Conservation (phyloP, 1,284 basidiomycete species). For the Schizophyllum commune region DNA sequence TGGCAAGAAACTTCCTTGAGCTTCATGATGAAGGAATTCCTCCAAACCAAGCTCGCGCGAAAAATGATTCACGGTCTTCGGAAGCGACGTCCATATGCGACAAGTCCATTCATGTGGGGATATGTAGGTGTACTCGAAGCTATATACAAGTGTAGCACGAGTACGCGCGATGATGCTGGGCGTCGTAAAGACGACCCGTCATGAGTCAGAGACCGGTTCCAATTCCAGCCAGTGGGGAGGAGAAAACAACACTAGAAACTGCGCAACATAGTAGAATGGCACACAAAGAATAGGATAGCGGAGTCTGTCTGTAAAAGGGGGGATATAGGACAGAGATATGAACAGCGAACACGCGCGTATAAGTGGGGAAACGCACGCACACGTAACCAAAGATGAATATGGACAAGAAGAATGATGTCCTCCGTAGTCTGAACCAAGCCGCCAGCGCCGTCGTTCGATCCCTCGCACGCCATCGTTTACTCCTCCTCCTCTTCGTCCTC, state of each 20-base stretch:
- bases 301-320: background rate
- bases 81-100: too few species aligned
- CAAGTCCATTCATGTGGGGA: too few species aligned
- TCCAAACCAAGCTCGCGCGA: too few species aligned
- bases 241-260: background rate
- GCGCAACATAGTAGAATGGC: background rate
- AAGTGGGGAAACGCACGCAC: background rate
- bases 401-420: background rate
- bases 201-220: background rate
- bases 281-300: background rate
- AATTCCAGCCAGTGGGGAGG: background rate
- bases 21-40: too few species aligned
- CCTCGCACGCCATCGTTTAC: too few species aligned
- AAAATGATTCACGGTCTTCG: too few species aligned
- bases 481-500: constrained; percentile 12
- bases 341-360: background rate
- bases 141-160: too few species aligned
- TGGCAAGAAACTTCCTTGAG: too few species aligned
- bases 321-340: background rate
- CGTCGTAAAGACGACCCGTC: too few species aligned
- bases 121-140: too few species aligned
- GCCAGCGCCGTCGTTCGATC: background rate
- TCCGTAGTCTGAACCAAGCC: background rate
- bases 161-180: too few species aligned
- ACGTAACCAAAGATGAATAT: background rate